Evolutionary conservation across 2,329 filamentous ascomycete genomes (phyloP).

Genomic region (Aureobasidium musti): DNA sequence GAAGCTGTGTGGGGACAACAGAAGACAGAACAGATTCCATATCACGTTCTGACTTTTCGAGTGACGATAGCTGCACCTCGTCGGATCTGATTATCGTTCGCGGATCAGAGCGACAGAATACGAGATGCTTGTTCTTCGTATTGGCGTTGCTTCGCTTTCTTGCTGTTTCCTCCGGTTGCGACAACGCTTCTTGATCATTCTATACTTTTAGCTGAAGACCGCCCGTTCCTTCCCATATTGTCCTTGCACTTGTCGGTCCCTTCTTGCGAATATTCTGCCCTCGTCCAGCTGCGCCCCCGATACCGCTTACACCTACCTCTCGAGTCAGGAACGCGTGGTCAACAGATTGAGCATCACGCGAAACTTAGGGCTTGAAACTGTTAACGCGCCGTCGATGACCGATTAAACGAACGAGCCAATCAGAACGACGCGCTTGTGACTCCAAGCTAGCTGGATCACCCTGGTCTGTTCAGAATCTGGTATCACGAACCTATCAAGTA

Average conservation of each 20-base stretch:
- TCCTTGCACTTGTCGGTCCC: background rate
- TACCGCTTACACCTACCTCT: background rate
- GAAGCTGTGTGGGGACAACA: background rate
- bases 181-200: background rate
- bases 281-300: no score
- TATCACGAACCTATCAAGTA: no score
- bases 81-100: background rate
- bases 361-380: background rate
- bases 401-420: conserved; percentile 1
- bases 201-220: no score
- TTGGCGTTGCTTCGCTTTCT: background rate
- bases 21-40: background rate
- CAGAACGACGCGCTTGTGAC: background rate
- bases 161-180: no score
- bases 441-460: background rate
- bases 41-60: background rate
- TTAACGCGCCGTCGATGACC: background rate
- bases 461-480: background rate
- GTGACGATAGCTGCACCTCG: background rate
- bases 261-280: background rate
- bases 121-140: background rate
- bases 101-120: conserved; percentile 11
- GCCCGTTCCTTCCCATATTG: no score
- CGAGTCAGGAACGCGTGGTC: conserved; percentile 14
- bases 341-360: no score